Evolutionary conservation across 257 asterid genomes (phyloP).

Genomic region (Petunia axillaris): DNA sequence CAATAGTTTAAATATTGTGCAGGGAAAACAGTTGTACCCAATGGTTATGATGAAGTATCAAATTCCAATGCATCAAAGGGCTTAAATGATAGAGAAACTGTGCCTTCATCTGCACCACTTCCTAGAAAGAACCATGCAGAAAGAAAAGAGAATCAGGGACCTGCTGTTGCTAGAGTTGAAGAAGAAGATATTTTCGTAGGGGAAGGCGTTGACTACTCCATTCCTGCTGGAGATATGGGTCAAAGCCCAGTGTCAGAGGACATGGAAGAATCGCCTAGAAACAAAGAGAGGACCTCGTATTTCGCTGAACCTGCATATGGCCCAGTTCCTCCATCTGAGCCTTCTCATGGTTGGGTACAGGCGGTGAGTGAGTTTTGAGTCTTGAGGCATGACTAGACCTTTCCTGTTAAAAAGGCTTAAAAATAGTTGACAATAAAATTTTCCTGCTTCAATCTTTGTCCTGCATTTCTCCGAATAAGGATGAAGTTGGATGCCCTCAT

Average conservation of each 20-base stretch:
- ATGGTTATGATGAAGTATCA: conserved; percentile 61
- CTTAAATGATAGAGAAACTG: conserved; percentile 53
- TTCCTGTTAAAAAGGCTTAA: neutral
- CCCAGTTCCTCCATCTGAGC: conserved; percentile 89
- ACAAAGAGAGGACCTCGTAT: conserved; percentile 71
- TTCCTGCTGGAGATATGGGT: conserved; percentile 87
- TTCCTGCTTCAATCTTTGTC: conserved; percentile 14
- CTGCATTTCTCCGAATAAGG: neutral
- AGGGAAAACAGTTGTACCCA: conserved; percentile 46
- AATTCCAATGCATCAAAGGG: conserved; percentile 53
- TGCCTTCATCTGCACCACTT: conserved; percentile 88
- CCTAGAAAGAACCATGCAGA: conserved; percentile 58
- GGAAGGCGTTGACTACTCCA: conserved; percentile 79
- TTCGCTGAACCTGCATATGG: conserved; percentile 87
- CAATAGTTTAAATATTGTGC: conserved; percentile 43
- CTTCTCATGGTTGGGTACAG: conserved; percentile 84
- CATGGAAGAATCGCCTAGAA: conserved; percentile 99
- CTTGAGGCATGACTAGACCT: conserved; percentile 21
- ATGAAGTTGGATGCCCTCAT: neutral
- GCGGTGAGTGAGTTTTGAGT: conserved; percentile 47
- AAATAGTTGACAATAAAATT: neutral
- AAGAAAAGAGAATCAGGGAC: conserved; percentile 56
- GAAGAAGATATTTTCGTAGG: conserved; percentile 97
- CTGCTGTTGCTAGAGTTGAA: conserved; percentile 57
- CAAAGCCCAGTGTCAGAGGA: conserved; percentile 96